Evolutionary conservation across 139 green algal species (phyloP).

Genomic region (Chlamydomonas urium): DNA sequence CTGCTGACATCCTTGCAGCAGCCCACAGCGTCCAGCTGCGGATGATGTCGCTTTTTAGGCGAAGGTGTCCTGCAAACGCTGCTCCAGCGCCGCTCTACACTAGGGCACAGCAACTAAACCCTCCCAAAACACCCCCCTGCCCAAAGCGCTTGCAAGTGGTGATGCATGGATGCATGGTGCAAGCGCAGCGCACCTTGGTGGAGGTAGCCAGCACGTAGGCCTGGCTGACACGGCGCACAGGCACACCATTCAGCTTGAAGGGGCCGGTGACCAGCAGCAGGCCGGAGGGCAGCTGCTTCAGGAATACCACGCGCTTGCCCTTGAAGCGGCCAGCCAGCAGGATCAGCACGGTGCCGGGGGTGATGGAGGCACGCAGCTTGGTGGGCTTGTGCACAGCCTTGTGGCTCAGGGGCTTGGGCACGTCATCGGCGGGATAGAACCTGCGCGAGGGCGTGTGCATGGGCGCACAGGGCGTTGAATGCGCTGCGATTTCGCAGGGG

Average conservation of each 20-base stretch:
- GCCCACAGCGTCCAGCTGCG: too few relatives aligned
- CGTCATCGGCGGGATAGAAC: constrained; percentile 95
- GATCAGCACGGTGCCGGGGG: constrained; percentile 95
- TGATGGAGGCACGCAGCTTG: constrained; percentile 91
- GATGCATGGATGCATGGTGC: background rate
- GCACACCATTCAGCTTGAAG: constrained; percentile 97
- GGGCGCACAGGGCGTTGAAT: too few relatives aligned
- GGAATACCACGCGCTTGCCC: constrained; percentile 96
- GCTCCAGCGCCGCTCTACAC: too few relatives aligned
- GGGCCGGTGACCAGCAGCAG: constrained; percentile 94
- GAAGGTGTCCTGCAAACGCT: too few relatives aligned
- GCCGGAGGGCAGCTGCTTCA: constrained; percentile 90
- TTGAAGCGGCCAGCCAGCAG: constrained; percentile 97
- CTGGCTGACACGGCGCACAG: constrained; percentile 92
- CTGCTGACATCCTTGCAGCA: too few relatives aligned
- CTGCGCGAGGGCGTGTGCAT: too few relatives aligned
- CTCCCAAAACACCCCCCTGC: too few relatives aligned
- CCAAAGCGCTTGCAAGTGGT: too few relatives aligned
- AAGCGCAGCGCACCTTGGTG: constrained; percentile 74
- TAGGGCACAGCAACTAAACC: background rate
- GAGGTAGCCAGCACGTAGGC: constrained; percentile 96
- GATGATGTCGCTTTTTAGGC: too few relatives aligned
- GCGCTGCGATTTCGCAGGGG: too few relatives aligned
- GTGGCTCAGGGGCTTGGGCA: constrained; percentile 68
- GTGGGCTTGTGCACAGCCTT: constrained; percentile 62